These are phyloP conservation scores for Globisporangium cystogenes DNA, from an alignment of 352 stramenopile species.

Conservation along the genomic window DNA sequence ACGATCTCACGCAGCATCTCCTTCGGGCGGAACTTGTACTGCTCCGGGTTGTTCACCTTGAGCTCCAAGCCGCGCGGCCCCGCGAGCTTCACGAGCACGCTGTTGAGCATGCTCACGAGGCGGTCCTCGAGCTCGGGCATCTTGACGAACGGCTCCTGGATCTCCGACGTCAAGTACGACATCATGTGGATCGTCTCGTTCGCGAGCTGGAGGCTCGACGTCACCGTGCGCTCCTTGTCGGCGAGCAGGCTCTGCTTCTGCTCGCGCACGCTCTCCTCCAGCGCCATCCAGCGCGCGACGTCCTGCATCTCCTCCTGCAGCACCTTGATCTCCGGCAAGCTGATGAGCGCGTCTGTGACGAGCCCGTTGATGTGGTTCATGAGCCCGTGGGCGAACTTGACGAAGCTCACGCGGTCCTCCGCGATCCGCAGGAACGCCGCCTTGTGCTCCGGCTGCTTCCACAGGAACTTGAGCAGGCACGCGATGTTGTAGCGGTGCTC, in stretches of 20 bases:
- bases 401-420: constrained; percentile 90
- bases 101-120: constrained; percentile 95
- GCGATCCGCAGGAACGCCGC: constrained; percentile 93
- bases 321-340: constrained; percentile 93
- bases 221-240: constrained; percentile 91
- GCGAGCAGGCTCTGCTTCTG: constrained; percentile 81
- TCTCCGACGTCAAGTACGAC: constrained; percentile 94
- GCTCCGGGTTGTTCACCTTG: constrained; percentile 97
- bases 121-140: constrained; percentile 91
- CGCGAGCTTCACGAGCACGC: constrained; percentile 94
- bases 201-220: constrained; percentile 91
- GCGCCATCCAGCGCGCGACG: constrained; percentile 59
- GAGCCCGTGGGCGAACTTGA: constrained; percentile 98
- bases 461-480: constrained; percentile 96
- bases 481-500: constrained; percentile 96
- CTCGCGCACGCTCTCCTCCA: constrained; percentile 90
- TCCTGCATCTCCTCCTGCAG: constrained; percentile 91
- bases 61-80: constrained; percentile 91
- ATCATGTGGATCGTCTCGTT: constrained; percentile 99
- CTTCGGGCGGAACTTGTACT: constrained; percentile 98
- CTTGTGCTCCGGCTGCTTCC: constrained; percentile 93
- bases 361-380: constrained; percentile 99
- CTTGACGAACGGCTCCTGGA: constrained; percentile 91
- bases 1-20: constrained; percentile 96
- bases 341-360: constrained; percentile 95